Percentiles rank a stretch among this genome's conserved stretches.
Evolutionary conservation across 495 filamentous ascomycete species (phyloP).

Genomic region (Neurospora cerealis): DNA sequence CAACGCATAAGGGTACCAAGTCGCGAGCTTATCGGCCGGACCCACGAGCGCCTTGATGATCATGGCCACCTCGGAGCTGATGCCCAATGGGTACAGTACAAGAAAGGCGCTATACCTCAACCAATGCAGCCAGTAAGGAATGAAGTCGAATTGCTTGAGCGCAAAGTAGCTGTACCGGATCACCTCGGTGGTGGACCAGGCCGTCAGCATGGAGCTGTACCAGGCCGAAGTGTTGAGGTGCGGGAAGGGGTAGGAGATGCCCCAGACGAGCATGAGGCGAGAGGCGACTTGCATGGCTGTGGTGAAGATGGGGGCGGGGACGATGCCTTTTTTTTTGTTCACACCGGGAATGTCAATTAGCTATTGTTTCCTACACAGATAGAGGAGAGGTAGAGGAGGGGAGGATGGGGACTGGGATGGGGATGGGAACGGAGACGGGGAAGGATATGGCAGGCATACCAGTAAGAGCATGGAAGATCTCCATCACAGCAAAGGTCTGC

Average conservation of each 20-base stretch:
- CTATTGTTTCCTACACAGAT: background rate
- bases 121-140: slow-evolving; percentile 63
- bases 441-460: slow-evolving; percentile 33
- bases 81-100: slow-evolving; percentile 85
- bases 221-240: slow-evolving; percentile 36
- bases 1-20: slow-evolving; percentile 47
- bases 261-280: slow-evolving; percentile 79
- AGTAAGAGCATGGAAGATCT: slow-evolving; percentile 67
- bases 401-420: background rate
- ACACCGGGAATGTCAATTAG: too few species aligned
- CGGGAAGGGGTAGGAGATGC: slow-evolving; percentile 58
- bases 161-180: slow-evolving; percentile 85
- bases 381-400: background rate
- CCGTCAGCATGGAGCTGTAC: slow-evolving; percentile 63
- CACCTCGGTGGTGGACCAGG: slow-evolving; percentile 81
- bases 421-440: background rate
- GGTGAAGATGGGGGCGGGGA: slow-evolving; percentile 74
- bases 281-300: slow-evolving; percentile 81
- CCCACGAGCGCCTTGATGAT: slow-evolving; percentile 57
- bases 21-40: slow-evolving; percentile 40
- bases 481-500: slow-evolving; percentile 73
- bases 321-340: slow-evolving; percentile 44
- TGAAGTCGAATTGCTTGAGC: slow-evolving; percentile 49
- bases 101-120: slow-evolving; percentile 90
- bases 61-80: slow-evolving; percentile 72